phyloP scores from a whole-genome alignment of 495 filamentous ascomycete species.

The Neurospora sp. region DNA sequence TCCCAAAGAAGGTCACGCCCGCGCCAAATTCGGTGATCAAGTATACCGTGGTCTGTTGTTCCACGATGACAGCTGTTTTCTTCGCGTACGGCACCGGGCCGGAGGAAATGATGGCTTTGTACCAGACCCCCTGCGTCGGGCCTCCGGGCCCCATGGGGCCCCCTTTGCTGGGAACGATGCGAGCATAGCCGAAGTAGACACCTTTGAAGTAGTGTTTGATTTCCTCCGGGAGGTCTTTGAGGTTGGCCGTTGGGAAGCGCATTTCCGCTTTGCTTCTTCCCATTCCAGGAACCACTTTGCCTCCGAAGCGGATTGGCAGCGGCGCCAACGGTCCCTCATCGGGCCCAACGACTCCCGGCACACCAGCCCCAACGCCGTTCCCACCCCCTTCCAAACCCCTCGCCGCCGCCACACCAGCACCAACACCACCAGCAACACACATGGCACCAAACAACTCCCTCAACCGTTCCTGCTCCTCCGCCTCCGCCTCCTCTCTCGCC shows the following conservation, averaged over 20 bases:
- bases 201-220: constrained; percentile 43
- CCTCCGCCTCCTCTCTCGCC: neutral
- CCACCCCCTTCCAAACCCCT: neutral
- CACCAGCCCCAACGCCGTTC: neutral
- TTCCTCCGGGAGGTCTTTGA: constrained; percentile 33
- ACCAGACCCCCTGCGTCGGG: constrained; percentile 28
- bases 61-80: constrained; percentile 27
- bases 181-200: constrained; percentile 55
- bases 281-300: constrained; percentile 26
- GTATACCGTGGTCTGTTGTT: constrained; percentile 31
- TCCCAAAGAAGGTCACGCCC: constrained; percentile 20
- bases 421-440: neutral
- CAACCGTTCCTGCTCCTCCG: neutral
- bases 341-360: constrained; percentile 16
- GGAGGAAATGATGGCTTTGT: constrained; percentile 43
- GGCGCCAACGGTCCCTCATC: constrained; percentile 46
- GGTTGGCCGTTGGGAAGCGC: constrained; percentile 28
- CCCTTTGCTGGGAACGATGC: constrained; percentile 16
- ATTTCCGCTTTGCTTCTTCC: constrained; percentile 21
- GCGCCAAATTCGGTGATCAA: constrained; percentile 39
- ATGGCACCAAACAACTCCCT: neutral
- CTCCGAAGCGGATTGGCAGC: constrained; percentile 48
- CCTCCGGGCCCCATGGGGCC: constrained; percentile 9
- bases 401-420: neutral
- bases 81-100: constrained; percentile 28